Evolutionary conservation across 345 rosid species (phyloP), one percentile per base, ranked within the genome.

Genomic region (Gossypium australe): DNA sequence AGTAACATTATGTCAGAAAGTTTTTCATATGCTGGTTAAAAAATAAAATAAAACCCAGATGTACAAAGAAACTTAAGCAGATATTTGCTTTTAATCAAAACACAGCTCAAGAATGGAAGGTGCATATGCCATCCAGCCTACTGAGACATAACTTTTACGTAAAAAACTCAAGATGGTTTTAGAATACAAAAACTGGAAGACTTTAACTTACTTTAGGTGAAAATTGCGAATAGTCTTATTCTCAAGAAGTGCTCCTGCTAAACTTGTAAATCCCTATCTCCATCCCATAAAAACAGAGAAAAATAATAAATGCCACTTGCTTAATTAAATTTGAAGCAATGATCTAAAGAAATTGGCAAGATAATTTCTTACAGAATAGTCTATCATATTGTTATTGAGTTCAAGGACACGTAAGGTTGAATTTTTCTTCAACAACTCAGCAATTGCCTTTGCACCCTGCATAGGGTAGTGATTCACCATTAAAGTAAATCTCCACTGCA

Each of bases 331-430:
- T 53, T 65, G 44, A 60, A 55, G 72, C 73, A 51, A 74, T 38
- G 56, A 64, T 66, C 17, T 57, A 70, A 38, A 59, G 41, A 51
- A 61, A 71, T 63, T 55, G 64, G 65, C 53, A 69, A 70, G 61
- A 45, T 45, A 78, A 71, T 55, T 74, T 58, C 95, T 75, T 87
- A 94, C 98, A 86, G 97, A 89, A 84, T 92, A 94, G 76, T 94
- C 98, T n/a, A 94, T 89, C 95, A 89, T 84, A 78, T 94, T 94
- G 86, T 94, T 92, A 80, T 94, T 92, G 34, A 94, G 90, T 83
- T 94, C 97, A 77, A 94, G 81, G 79, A 84, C 87, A 64, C 90
- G 94, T 86, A 94, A 79, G 74, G 77, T 86, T 70, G 95, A 74
- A 81, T 90, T 91, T 79, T 87, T 91, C 88, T 92, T 89, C 86